Evolutionary conservation across 2,329 filamentous ascomycete species (phyloP).

Genomic region (Conoideocrella luteorostrata): DNA sequence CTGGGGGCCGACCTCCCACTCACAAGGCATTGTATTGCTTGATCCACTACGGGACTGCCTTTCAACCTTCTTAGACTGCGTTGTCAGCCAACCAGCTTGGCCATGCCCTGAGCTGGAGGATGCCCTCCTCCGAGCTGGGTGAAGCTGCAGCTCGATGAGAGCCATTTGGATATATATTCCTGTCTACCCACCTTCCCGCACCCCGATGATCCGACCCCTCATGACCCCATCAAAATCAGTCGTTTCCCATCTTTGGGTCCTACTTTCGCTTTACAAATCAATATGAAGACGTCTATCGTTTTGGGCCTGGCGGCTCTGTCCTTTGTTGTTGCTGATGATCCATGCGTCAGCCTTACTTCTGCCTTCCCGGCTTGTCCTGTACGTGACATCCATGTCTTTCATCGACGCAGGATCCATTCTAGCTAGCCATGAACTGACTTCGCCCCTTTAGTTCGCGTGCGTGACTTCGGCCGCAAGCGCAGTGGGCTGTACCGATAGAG

Average conservation of each 20-base stretch:
- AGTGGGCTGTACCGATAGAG: slow-evolving; percentile 17
- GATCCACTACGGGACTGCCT: no score
- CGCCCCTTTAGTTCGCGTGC: slow-evolving; percentile 17
- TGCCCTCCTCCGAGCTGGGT: no score
- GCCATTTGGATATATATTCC: background rate
- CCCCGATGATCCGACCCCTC: background rate
- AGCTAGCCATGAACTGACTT: no score
- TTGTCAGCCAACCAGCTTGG: no score
- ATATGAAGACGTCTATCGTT: background rate
- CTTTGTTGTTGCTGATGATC: background rate
- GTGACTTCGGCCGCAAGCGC: slow-evolving; percentile 14
- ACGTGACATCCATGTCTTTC: slow-evolving; percentile 3
- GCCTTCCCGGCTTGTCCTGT: slow-evolving; percentile 19
- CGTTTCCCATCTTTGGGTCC: background rate
- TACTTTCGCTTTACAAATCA: background rate
- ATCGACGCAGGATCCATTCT: no score
- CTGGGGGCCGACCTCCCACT: slow-evolving; percentile 1
- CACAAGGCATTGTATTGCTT: no score
- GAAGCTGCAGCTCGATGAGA: no score
- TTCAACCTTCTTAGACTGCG: slow-evolving; percentile 6
- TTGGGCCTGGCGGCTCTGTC: slow-evolving; percentile 1
- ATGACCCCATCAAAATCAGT: slow-evolving; percentile 3
- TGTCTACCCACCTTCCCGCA: background rate
- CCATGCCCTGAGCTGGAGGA: no score
- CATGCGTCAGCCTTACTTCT: slow-evolving; percentile 14